These are phyloP conservation scores for Xanthoceras sorbifolium DNA, from an alignment of 345 rosid species.

Conservation along the genomic window DNA sequence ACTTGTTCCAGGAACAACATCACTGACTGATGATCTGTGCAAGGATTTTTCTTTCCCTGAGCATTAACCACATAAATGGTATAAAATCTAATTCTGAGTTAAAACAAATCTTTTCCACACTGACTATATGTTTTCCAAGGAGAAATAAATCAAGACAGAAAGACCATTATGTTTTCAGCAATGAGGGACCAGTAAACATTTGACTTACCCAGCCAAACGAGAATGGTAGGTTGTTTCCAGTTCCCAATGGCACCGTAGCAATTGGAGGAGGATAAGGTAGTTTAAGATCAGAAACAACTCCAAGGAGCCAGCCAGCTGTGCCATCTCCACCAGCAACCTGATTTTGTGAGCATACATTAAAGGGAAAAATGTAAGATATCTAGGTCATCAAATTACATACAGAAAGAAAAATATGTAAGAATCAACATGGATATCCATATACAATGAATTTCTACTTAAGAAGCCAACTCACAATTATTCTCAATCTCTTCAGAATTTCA, in stretches of 20 bases:
- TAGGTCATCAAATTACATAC: background rate
- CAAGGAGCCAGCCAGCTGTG: constrained; percentile 78
- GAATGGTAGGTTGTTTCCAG: constrained; percentile 76
- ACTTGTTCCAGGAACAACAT: constrained; percentile 55
- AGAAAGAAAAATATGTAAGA: background rate
- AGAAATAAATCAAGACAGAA: constrained; percentile 4
- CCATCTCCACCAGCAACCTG: constrained; percentile 88
- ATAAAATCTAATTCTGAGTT: background rate
- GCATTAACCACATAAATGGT: constrained; percentile 11
- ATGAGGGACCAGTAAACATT: constrained; percentile 6
- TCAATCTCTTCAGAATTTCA: constrained; percentile 49
- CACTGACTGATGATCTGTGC: constrained; percentile 51
- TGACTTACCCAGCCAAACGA: constrained; percentile 75
- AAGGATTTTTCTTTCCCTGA: constrained; percentile 82
- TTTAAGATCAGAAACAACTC: constrained; percentile 74
- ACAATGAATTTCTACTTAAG: background rate
- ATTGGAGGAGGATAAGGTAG: constrained; percentile 64
- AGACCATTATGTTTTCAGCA: constrained; percentile 3
- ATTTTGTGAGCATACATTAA: constrained; percentile 15
- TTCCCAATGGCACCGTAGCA: constrained; percentile 74
- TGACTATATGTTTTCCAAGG: background rate
- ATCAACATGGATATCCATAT: background rate
- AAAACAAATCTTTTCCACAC: constrained; percentile 2
- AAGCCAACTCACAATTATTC: constrained; percentile 59
- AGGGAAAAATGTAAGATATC: background rate